Evolutionary conservation across 768 basidiomycete species (phyloP), one percentile per base, ranked within the genome.

Genomic region (Pulveroboletus ravenelii): DNA sequence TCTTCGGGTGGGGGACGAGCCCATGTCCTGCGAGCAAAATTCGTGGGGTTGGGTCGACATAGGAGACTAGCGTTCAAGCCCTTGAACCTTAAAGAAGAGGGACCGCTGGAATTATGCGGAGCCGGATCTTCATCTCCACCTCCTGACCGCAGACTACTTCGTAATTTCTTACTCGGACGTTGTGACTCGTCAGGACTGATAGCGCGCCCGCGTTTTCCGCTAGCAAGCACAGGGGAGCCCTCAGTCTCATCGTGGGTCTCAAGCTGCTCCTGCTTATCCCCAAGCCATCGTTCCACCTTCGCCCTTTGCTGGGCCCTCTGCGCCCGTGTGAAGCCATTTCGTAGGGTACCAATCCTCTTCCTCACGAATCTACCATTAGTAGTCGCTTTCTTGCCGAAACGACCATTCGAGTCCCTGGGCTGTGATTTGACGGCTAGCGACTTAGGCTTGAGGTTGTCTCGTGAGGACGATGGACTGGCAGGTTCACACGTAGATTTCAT

Each of bases 301-400:
- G 68, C 71, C 49, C 74, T 69, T 48, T 74, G 74, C 31, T 70
- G 55, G 25, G 70, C 70, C 53, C 73, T 70, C 59, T 74, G 71
- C 0, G 70, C 70, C 17, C 75, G 71, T 14, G 73, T 66, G 18
- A 68, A 47, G 54, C 55, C 60, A 53, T 45, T 57, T 42, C 45
- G 63, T 31, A 60, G 41, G 53, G 35, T 41, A 31, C 54, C 35
- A 46, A 65, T 49, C 45, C 67, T 63, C 61, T 65, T 74, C 58
- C 74, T 71, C 52, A 70, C 61, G 48, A 68, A 72, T 59, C 65
- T 71, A 44, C 76, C 75, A 42, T 77, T 73, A 12, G 74, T 77
- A 15, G 68, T 70, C 32, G 69, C 72, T 62, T 85, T 85, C 70
- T 78, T 82, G 32, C 82, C 83, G 55, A 87, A 87, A 15, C 83